These are phyloP conservation scores for Alloascoidea africana DNA, from an alignment of 805 yeast genomes.

Conservation along the genomic window DNA sequence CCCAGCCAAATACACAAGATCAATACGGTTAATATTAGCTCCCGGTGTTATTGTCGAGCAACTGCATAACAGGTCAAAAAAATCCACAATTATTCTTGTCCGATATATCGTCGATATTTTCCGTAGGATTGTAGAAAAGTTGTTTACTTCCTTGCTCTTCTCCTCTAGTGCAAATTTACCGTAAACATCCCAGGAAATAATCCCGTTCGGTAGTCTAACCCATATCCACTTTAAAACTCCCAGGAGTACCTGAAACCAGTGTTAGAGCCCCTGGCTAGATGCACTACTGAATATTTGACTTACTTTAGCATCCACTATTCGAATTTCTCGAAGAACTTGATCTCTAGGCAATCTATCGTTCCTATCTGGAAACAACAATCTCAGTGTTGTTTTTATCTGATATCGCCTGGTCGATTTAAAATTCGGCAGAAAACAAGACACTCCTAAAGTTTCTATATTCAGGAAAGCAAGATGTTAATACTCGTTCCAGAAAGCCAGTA, in stretches of 20 bases:
- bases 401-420: no score
- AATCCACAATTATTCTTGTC: not conserved
- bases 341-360: no score
- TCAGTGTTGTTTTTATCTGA: no score
- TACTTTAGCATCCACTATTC: no score
- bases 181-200: constrained; percentile 2
- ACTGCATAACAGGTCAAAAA: not conserved
- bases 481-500: no score
- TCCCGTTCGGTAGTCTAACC: constrained; percentile 1
- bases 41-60: not conserved
- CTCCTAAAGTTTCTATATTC: no score
- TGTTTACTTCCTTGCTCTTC: not conserved
- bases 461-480: no score
- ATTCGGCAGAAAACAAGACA: no score
- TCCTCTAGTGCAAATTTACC: not conserved
- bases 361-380: no score
- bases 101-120: not conserved
- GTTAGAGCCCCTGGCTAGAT: no score
- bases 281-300: no score
- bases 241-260: not conserved
- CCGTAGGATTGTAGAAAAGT: not conserved
- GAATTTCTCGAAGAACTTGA: no score
- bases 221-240: constrained; percentile 2
- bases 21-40: not conserved
- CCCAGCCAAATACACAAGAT: constrained; percentile 1